Conservation (phyloP, 2,329 filamentous ascomycete genomes). For the Hypoxylon sp. region DNA sequence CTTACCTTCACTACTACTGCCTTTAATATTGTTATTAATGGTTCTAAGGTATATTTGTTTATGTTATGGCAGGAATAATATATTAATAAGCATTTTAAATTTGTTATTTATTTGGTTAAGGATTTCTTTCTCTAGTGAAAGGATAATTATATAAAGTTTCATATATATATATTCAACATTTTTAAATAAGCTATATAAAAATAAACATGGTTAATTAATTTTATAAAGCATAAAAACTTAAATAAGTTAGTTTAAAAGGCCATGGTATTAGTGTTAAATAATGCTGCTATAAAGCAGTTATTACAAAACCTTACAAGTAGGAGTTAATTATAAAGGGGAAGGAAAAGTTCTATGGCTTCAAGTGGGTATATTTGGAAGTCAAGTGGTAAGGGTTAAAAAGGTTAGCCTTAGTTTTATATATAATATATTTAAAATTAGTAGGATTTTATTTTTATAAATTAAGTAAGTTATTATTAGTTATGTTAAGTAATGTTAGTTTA, state of each 20-base stretch:
- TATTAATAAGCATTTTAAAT: background rate
- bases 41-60: background rate
- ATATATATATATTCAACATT: background rate
- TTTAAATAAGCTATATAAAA: background rate
- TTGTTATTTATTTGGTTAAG: conserved; percentile 1
- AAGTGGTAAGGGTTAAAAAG: no score
- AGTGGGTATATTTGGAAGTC: no score
- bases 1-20: background rate
- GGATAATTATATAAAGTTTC: background rate
- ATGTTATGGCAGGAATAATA: background rate
- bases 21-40: background rate
- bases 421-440: no score
- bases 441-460: no score
- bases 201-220: background rate
- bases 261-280: no score
- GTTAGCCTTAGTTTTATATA: no score
- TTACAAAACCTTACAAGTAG: no score
- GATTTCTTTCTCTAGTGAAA: background rate
- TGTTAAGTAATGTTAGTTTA: background rate
- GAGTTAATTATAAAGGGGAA: no score
- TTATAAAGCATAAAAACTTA: background rate
- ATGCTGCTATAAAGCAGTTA: background rate
- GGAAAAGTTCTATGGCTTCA: no score
- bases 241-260: background rate
- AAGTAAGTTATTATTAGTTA: no score